Base-by-base conservation (phyloP, 129 eudicot species). In the Rutidosis leptorrhynchoides region DNA sequence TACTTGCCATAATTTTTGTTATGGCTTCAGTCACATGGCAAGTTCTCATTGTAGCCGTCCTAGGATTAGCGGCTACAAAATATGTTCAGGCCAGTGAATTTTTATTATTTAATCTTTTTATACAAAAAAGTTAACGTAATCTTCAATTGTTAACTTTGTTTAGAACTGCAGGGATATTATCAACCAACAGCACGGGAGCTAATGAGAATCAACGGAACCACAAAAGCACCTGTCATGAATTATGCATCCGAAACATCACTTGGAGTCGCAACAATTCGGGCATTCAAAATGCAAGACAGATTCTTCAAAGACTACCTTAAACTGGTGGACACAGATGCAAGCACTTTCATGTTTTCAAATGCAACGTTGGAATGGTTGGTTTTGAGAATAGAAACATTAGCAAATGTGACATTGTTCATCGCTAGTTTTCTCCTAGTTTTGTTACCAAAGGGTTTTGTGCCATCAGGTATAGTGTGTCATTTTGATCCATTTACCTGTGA, bases 1-100 rank as follows among this genome's bases (percentile, higher is more conserved):
- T 80, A 12, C 11, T 83, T 12, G 74, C 66, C 60, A 83, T 58
- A 45, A 79, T 87, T 35, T 49, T 19, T 45, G 78, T 90, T 22
- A 84, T 90, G 95, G 90, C 89, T 57, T 84, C 87, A 3, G 91
- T 86, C n/a, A 90, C 97, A 22, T 90, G 97, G 97, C 90, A 79
- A 66, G 97, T 90, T 71, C 85, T 90, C 70, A 67, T 90, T 40
- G 88, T 90, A 49, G 97, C 83, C 62, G 61, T 76, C 40, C 68
- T 84, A 6, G 81, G 87, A 65, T 65, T 80, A 0, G 76, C 82
- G 15, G 85, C 87, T 25, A 26, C 87, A 26, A 82, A 76, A 76
- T 86, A 82, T 35, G 53, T 75, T 53, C 95, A 90, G 91, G 97
- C 95, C 86, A 89, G 97, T 77, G 66, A 70, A 28, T 57, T 27